Evolutionary conservation across 164 flowering plant species (phyloP).

Genomic region (Hamamelis virginiana): DNA sequence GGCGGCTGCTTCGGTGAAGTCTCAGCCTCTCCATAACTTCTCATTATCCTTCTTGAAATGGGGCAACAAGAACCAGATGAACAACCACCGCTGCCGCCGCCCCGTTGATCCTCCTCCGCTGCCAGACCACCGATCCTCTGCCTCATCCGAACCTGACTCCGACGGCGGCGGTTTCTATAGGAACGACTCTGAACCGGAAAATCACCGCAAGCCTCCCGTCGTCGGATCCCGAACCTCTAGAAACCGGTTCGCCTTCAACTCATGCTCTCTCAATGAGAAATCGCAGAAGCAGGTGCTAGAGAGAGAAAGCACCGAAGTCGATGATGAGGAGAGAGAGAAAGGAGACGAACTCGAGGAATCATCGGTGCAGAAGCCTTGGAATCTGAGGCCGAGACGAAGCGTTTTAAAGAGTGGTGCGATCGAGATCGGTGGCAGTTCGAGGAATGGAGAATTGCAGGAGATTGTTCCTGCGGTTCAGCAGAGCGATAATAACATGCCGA

Average conservation of each 20-base stretch:
- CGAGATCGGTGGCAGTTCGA: background rate
- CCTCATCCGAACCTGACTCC: background rate
- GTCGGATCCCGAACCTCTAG: slow-evolving; percentile 28
- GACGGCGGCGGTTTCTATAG: background rate
- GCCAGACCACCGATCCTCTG: background rate
- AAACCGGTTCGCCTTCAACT: slow-evolving; percentile 15
- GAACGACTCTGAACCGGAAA: slow-evolving; percentile 6
- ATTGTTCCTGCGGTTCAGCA: slow-evolving; percentile 1
- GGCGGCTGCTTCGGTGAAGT: slow-evolving; percentile 47
- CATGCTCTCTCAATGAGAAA: slow-evolving; percentile 5
- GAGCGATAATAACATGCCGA: slow-evolving; percentile 24
- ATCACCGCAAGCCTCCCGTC: background rate
- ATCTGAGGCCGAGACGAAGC: slow-evolving; percentile 55
- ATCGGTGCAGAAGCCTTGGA: slow-evolving; percentile 45
- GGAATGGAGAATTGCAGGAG: slow-evolving; percentile 13
- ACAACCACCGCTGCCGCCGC: slow-evolving; percentile 21
- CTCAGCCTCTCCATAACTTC: slow-evolving; percentile 61
- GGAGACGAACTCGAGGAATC: slow-evolving; percentile 20
- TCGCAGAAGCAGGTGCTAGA: background rate
- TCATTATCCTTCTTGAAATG: slow-evolving; percentile 41
- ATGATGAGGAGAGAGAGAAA: background rate
- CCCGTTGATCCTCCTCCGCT: slow-evolving; percentile 11
- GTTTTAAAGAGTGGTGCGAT: slow-evolving; percentile 1
- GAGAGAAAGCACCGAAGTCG: slow-evolving; percentile 8
- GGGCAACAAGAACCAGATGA: slow-evolving; percentile 34